phyloP scores from a whole-genome alignment of 164 flowering plant genomes.

The Sedum album region DNA sequence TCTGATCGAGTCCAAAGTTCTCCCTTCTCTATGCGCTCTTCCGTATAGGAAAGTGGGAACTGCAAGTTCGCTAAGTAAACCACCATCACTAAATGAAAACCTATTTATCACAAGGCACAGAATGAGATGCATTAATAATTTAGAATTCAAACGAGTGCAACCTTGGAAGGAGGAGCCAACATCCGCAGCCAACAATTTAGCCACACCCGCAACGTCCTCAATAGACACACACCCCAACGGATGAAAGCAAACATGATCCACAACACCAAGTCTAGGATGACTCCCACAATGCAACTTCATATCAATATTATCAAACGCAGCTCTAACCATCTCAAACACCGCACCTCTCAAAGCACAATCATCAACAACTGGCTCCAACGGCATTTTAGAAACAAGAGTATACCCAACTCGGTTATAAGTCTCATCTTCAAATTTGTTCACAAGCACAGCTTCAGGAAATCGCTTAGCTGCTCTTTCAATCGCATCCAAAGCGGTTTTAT shows the following conservation, averaged over 20 bases:
- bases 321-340: constrained; percentile 53
- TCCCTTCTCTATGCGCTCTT: constrained; percentile 43
- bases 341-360: constrained; percentile 32
- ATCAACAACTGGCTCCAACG: constrained; percentile 13
- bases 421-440: constrained; percentile 57
- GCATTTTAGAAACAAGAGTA: constrained; percentile 48
- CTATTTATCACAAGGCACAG: too few relatives aligned
- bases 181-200: constrained; percentile 44
- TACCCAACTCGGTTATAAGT: constrained; percentile 61
- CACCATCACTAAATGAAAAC: background rate
- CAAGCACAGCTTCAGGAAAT: too few relatives aligned
- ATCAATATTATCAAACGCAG: constrained; percentile 46
- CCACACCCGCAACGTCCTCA: constrained; percentile 36
- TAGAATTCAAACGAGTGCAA: constrained; percentile 9
- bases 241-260: constrained; percentile 64
- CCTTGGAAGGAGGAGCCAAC: constrained; percentile 52
- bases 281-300: constrained; percentile 45
- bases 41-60: constrained; percentile 67
- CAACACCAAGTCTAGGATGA: constrained; percentile 72
- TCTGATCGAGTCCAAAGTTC: constrained; percentile 31
- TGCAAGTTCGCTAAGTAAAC: constrained; percentile 21
- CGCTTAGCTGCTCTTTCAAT: too few relatives aligned
- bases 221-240: constrained; percentile 37
- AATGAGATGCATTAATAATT: too few relatives aligned
- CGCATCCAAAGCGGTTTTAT: constrained; percentile 29